A percentile compares a stretch with the other conserved stretches of the same genome.
Conservation (phyloP, 352 stramenopile species). For the Aphanomyces stellatus region DNA sequence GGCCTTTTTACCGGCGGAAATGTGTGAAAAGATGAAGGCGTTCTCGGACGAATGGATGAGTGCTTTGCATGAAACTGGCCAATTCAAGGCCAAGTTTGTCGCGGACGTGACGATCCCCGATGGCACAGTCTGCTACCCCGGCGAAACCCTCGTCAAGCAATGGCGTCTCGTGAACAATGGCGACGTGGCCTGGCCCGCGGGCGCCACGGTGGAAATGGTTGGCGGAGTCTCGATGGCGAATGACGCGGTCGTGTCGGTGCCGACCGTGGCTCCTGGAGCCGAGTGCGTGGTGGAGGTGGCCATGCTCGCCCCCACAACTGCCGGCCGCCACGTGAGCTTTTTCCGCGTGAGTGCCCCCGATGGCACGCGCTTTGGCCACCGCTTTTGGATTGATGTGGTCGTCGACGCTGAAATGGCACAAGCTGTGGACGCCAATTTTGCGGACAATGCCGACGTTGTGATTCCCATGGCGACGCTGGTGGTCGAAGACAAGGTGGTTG, state of each 20-base stretch:
- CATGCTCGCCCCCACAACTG: conserved; percentile 49
- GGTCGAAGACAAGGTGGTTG: conserved; percentile 22
- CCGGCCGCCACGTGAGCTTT: conserved; percentile 81
- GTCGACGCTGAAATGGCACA: conserved; percentile 26
- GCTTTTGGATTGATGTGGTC: conserved; percentile 84
- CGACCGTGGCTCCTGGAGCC: conserved; percentile 50
- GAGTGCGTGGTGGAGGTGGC: conserved; percentile 67
- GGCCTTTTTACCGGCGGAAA: not conserved
- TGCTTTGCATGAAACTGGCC: conserved; percentile 22
- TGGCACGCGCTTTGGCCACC: conserved; percentile 77
- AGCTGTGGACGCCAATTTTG: conserved; percentile 22
- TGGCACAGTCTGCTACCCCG: conserved; percentile 59
- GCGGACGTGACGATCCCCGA: conserved; percentile 80
- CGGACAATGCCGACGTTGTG: conserved; percentile 30
- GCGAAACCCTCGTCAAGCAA: conserved; percentile 71
- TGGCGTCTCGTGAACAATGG: conserved; percentile 82
- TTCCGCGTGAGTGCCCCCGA: conserved; percentile 78
- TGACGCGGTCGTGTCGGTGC: conserved; percentile 48
- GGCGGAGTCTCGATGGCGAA: conserved; percentile 68
- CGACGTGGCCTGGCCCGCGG: conserved; percentile 51
- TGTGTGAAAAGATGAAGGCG: conserved; percentile 27
- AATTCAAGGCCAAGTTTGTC: conserved; percentile 42
- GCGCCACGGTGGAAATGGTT: conserved; percentile 56
- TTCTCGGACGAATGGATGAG: conserved; percentile 6
- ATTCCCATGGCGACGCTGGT: conserved; percentile 27